Evolutionary conservation across 2,329 filamentous ascomycete species (phyloP).

Genomic region (Neophaeococcomyces aloes): DNA sequence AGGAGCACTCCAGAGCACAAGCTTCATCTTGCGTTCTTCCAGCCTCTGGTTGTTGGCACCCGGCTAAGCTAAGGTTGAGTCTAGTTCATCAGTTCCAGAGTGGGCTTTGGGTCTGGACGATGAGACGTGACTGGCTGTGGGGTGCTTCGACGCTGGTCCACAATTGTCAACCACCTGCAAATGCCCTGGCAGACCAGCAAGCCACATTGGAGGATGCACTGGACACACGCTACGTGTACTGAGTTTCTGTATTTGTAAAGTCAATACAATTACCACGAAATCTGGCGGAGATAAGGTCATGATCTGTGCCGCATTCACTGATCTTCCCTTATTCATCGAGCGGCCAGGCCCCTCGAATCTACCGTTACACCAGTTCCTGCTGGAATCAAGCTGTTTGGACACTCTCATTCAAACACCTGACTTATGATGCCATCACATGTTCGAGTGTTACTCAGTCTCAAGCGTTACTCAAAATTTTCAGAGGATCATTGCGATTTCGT

Average conservation of each 20-base stretch:
- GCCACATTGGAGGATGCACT: slow-evolving; percentile 1
- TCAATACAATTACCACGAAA: slow-evolving; percentile 1
- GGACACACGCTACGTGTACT: not conserved
- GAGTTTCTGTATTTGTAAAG: slow-evolving; percentile 3
- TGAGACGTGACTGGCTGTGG: slow-evolving; percentile 5
- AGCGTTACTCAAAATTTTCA: slow-evolving; percentile 3
- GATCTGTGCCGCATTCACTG: not conserved
- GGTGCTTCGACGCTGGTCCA: not conserved
- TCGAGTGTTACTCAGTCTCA: slow-evolving; percentile 4
- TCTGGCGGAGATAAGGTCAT: slow-evolving; percentile 1
- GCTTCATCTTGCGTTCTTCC: slow-evolving; percentile 5
- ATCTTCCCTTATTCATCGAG: not conserved
- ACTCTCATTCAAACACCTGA: not conserved
- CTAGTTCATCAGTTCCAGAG: slow-evolving; percentile 2
- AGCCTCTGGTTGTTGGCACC: slow-evolving; percentile 8
- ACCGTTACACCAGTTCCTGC: not conserved
- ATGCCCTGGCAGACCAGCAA: slow-evolving; percentile 5
- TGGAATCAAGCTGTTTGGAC: not conserved
- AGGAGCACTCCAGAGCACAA: not conserved
- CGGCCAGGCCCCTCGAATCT: not conserved
- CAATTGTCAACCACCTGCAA: slow-evolving; percentile 1
- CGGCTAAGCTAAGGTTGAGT: slow-evolving; percentile 1
- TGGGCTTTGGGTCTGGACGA: slow-evolving; percentile 2
- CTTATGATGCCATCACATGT: slow-evolving; percentile 1
- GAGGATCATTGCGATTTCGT: slow-evolving; percentile 6